These are phyloP conservation scores for Graphilbum ipis-grandicollis DNA, from an alignment of 2,329 filamentous ascomycete species.

Conservation along the genomic window DNA sequence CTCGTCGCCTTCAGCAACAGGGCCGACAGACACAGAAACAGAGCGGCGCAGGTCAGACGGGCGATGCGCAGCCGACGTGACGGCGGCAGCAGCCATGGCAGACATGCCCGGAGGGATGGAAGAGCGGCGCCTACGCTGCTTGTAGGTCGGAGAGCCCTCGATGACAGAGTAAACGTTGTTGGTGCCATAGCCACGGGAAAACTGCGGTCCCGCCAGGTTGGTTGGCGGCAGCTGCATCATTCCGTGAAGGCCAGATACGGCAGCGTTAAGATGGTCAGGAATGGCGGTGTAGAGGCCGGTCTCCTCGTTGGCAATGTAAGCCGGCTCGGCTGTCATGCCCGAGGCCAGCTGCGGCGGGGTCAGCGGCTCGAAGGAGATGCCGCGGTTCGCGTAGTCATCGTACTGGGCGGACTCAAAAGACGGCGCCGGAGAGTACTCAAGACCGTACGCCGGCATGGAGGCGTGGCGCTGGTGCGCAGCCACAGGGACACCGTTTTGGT, in stretches of 20 bases:
- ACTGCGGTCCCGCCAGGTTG: slow-evolving; percentile 66
- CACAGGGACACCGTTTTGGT: slow-evolving; percentile 78
- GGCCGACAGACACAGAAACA: slow-evolving; percentile 72
- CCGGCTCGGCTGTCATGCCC: slow-evolving; percentile 68
- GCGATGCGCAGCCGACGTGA: slow-evolving; percentile 40
- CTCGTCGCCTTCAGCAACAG: slow-evolving; percentile 65
- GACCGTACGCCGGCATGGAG: slow-evolving; percentile 89
- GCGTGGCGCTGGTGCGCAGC: slow-evolving; percentile 81
- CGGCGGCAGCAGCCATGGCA: slow-evolving; percentile 38
- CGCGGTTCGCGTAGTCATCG: slow-evolving; percentile 93
- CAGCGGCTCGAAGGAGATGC: slow-evolving; percentile 89
- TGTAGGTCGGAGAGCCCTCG: slow-evolving; percentile 96
- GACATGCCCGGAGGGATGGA: slow-evolving; percentile 72
- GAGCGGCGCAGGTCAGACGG: slow-evolving; percentile 86
- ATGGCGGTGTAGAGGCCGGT: slow-evolving; percentile 91
- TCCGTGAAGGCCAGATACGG: slow-evolving; percentile 61
- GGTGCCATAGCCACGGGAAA: slow-evolving; percentile 51
- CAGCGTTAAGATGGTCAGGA: slow-evolving; percentile 59
- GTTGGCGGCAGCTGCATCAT: slow-evolving; percentile 85
- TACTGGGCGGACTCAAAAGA: slow-evolving; percentile 98
- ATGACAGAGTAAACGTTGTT: slow-evolving; percentile 90
- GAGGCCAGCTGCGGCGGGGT: slow-evolving; percentile 86
- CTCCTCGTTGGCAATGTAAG: slow-evolving; percentile 96
- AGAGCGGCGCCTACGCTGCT: slow-evolving; percentile 85
- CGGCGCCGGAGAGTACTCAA: slow-evolving; percentile 94